A percentile compares a stretch with the other conserved stretches of the same genome.
Conservation (phyloP, 1,284 basidiomycete species). For the Neonothopanus nambi region DNA sequence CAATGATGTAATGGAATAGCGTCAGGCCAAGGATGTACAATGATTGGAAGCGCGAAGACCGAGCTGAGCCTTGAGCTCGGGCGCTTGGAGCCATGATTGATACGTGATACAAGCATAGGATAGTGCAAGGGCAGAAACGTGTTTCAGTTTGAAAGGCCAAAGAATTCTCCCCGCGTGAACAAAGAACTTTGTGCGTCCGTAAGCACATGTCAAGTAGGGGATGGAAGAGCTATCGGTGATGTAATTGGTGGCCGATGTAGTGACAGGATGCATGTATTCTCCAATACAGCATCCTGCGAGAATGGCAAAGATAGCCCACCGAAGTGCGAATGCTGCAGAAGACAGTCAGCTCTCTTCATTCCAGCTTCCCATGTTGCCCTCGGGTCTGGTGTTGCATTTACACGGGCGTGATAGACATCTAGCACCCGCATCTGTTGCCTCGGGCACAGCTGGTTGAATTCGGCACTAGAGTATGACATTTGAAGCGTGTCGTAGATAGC, state of each 20-base stretch:
- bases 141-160: too few relatives aligned
- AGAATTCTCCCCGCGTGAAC: too few relatives aligned
- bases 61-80: too few relatives aligned
- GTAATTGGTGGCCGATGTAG: slow-evolving; percentile 30
- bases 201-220: too few relatives aligned
- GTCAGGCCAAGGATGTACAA: too few relatives aligned
- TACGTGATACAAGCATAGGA: too few relatives aligned
- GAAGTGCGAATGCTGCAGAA: slow-evolving; percentile 47
- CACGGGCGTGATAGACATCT: slow-evolving; percentile 42
- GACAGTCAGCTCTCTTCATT: slow-evolving; percentile 46
- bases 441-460: slow-evolving; percentile 42
- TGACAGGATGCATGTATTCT: slow-evolving; percentile 44
- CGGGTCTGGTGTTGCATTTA: slow-evolving; percentile 33
- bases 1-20: too few relatives aligned
- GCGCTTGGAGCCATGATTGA: too few relatives aligned
- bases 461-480: slow-evolving; percentile 34
- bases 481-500: slow-evolving; percentile 42
- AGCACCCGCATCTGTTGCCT: slow-evolving; percentile 43
- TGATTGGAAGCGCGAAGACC: too few relatives aligned
- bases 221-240: too few relatives aligned
- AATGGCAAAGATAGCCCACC: slow-evolving; percentile 45
- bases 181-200: too few relatives aligned
- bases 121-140: too few relatives aligned
- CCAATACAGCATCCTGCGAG: not conserved
- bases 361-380: slow-evolving; percentile 35